Evolutionary conservation across 768 basidiomycete genomes (phyloP).

Genomic region (Boletus rubropictus): DNA sequence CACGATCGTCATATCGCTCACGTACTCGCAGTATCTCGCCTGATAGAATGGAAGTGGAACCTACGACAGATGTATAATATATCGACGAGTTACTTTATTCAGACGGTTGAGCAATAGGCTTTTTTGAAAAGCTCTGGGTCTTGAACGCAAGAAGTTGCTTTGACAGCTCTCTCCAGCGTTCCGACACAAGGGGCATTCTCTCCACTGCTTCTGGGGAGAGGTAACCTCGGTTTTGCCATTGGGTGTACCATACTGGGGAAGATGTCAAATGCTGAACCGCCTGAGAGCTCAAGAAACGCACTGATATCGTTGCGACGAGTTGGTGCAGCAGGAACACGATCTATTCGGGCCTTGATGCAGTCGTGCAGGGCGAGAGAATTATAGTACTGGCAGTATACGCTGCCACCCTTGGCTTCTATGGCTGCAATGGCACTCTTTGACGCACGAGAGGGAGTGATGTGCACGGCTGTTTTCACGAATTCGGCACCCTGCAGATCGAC

Average conservation of each 20-base stretch:
- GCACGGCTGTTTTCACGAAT: constrained; percentile 63
- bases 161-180: constrained; percentile 64
- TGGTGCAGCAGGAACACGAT: constrained; percentile 70
- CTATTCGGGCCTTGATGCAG: constrained; percentile 64
- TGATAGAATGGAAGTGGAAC: constrained; percentile 45
- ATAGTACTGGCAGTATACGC: constrained; percentile 86
- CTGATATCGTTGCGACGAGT: constrained; percentile 82
- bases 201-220: constrained; percentile 55
- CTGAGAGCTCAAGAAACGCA: constrained; percentile 35
- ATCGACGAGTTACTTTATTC: constrained; percentile 16
- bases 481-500: constrained; percentile 48
- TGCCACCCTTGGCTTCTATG: constrained; percentile 76
- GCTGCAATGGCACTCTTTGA: constrained; percentile 82
- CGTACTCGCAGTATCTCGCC: constrained; percentile 57
- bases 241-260: constrained; percentile 69
- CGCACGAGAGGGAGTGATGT: constrained; percentile 78
- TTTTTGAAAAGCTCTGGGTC: constrained; percentile 28
- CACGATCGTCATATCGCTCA: constrained; percentile 42
- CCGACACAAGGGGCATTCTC: constrained; percentile 58
- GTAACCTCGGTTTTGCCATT: constrained; percentile 69
- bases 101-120: constrained; percentile 15
- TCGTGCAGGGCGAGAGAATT: constrained; percentile 81
- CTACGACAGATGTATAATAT: constrained; percentile 13
- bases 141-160: constrained; percentile 54
- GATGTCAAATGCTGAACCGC: constrained; percentile 1